Evolutionary conservation across 106 monocot genomes (phyloP).

Genomic region (Narthecium ossifragum): DNA sequence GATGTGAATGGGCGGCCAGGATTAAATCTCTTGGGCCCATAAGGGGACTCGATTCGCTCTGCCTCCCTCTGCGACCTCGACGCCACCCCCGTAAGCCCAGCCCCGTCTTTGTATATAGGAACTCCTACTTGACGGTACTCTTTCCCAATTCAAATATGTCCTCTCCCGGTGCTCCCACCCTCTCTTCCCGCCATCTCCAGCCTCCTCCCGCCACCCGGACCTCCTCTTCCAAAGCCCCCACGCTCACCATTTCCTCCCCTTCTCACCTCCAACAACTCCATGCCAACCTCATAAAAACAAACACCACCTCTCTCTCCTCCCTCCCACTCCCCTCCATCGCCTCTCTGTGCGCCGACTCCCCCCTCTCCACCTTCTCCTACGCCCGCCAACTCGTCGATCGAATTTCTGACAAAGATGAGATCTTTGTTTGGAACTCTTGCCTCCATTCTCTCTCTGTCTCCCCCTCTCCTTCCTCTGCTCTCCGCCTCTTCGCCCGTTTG

Average conservation of each 20-base stretch:
- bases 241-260: no score
- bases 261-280: slow-evolving; percentile 53
- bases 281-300: slow-evolving; percentile 41
- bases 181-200: slow-evolving; percentile 12
- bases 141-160: no score
- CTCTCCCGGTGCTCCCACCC: not conserved
- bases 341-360: slow-evolving; percentile 33
- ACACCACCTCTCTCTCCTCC: slow-evolving; percentile 22
- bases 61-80: no score
- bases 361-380: slow-evolving; percentile 29
- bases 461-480: slow-evolving; percentile 20
- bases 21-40: no score
- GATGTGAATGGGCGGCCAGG: no score
- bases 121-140: no score
- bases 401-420: slow-evolving; percentile 10
- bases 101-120: no score
- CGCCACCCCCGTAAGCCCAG: no score
- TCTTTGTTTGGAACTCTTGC: slow-evolving; percentile 55
- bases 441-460: slow-evolving; percentile 38
- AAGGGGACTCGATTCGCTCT: no score
- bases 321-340: slow-evolving; percentile 26
- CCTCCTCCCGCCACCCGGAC: slow-evolving; percentile 40
- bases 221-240: no score
- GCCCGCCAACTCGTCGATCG: slow-evolving; percentile 26
- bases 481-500: slow-evolving; percentile 45